Base-by-base conservation (phyloP, 2,329 filamentous ascomycete species). In the Parafenestella ontariensis region DNA sequence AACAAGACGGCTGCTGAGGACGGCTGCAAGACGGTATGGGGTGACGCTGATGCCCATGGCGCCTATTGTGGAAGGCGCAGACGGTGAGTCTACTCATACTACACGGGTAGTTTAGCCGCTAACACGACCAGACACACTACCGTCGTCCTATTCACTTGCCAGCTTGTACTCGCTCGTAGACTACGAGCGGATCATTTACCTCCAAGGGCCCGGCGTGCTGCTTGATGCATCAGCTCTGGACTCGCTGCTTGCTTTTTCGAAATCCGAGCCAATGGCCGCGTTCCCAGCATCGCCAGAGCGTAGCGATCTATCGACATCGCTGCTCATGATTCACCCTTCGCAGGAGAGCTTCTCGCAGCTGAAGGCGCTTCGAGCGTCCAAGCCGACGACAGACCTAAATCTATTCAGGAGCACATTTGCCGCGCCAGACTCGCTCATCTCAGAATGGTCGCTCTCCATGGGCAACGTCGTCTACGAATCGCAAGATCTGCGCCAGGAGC, bases 211-310 rank as follows among this genome's bases (percentile, higher is more conserved):
- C 0, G 80, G 80, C 0, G 58, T 80, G 20, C 57, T 82, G 39
- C 69, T 81, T 17, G 78, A 82, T 55, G 76, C 79, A 10, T 75
- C 76, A n/a, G 75, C 77, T 1, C 61, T 83, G 51, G 81, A 82
- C 61, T 73, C 74, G 13, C 51, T 77, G 29, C 72, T 79, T 39
- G 77, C 77, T 1, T 78, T 77, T 54, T 75, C 74, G 29, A 68
- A 70, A 46, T 71, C 72, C 11, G 65, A 71, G 56, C 65, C 69
- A 21, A 66, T 77, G 62, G 70, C 72, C 5, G 73, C 73, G 18
- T 69, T 68, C 44, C 73, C 74, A 21, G 71, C 70, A 5, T 69
- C 69, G 11, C 54, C 68, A 28, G 69, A 69, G 23, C 56, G 68
- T 13, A 70, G 55, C 2, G 66, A 68, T 26, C 59, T 75, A 49